phyloP scores from a whole-genome alignment of 257 asterid species.

The Scutellaria baicalensis region DNA sequence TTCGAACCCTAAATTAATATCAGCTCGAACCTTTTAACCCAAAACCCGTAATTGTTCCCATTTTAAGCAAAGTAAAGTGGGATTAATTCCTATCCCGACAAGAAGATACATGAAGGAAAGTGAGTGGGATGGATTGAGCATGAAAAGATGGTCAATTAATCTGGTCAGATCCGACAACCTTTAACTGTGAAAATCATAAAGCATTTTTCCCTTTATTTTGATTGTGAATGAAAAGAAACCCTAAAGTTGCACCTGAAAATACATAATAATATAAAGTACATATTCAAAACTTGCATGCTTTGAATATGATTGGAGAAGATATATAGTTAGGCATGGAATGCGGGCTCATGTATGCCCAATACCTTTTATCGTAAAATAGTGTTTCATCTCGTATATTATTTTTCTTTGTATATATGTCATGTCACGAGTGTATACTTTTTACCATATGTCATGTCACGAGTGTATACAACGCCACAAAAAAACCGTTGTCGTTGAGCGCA shows the following conservation, averaged over 20 bases:
- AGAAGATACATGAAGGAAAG: background rate
- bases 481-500: too few relatives aligned
- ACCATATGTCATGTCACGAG: too few relatives aligned
- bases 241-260: slow-evolving; percentile 19
- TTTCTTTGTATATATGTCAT: too few relatives aligned
- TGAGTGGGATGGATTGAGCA: background rate
- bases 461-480: too few relatives aligned
- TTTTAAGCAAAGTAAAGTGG: background rate
- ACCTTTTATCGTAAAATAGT: background rate
- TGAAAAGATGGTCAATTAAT: slow-evolving; percentile 10
- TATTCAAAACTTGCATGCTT: slow-evolving; percentile 23
- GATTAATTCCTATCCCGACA: background rate
- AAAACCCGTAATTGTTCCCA: too few relatives aligned
- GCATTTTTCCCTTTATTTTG: slow-evolving; percentile 8
- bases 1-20: too few relatives aligned
- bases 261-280: background rate
- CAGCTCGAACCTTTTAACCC: too few relatives aligned
- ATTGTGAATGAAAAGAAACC: slow-evolving; percentile 10
- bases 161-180: slow-evolving; percentile 20
- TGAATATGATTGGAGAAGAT: slow-evolving; percentile 17
- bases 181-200: slow-evolving; percentile 12
- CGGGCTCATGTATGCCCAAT: background rate
- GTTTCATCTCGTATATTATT: too few relatives aligned
- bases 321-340: slow-evolving; percentile 3
- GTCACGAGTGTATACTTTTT: too few relatives aligned